Base-by-base conservation (phyloP, 305 asterid genomes). In the Salvia sclarea region DNA sequence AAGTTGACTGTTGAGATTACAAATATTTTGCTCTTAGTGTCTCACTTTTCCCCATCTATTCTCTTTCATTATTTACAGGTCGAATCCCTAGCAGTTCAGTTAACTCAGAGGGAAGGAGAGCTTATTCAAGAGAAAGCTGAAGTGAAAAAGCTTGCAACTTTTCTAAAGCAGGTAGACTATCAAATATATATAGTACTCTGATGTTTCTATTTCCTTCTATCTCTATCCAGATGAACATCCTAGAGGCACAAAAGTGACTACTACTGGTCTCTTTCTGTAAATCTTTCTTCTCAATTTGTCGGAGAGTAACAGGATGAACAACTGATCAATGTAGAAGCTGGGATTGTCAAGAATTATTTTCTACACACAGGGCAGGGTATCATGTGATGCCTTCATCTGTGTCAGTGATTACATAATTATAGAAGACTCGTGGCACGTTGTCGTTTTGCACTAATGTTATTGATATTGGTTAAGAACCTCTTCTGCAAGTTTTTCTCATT, bases 51-150 rank as follows among this genome's bases (percentile, higher is more conserved):
- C 40, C 22, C 59, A 48, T 65, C 21, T 48, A 8, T 65, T 68
- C 45, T 35, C 7, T 67, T 47, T 63, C 45, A 12, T 35, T 62
- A 18, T 73, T 45, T 77, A 30, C 76, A 94, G 97, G 96, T 91
- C 58, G 97, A 94, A 75, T 93, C 96, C 78, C 81, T 94, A 71
- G 93, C 96, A 16, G 81, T 91, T 72, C 95, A 94, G 66, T 86
- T 91, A 79, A 87, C 90, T 63, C 96, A 88, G 76, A 89, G 96
- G 79, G 97, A 93, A 87, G 96, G 96, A 64, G 98, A 91, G 76
- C 83, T 94, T 72, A 84, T 84, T 78, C 96, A 94, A 73, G 96
- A 94, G 84, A 94, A 89, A 75, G 89, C 88, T 4, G 97, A 94
- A 91, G 97, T 94, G 62, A 94, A 94, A 83, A 94, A 75, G 84